These are phyloP conservation scores for Collybia mongolica DNA, from an alignment of 768 basidiomycete species.

Conservation along the genomic window DNA sequence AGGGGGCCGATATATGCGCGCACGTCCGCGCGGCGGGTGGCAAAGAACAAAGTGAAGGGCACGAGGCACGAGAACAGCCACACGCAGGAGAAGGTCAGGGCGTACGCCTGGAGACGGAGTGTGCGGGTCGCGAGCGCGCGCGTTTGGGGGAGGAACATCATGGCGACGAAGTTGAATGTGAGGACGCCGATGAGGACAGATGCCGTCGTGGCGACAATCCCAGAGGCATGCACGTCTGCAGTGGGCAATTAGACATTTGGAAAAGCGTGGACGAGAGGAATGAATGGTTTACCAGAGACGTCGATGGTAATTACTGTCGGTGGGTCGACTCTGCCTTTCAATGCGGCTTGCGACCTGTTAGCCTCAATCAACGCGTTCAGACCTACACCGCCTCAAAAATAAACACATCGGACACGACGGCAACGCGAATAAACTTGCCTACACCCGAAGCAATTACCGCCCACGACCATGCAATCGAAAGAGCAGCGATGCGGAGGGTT, in stretches of 20 bases:
- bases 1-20: slow-evolving; percentile 36
- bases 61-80: slow-evolving; percentile 39
- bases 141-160: slow-evolving; percentile 16
- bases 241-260: not conserved
- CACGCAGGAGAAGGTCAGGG: slow-evolving; percentile 38
- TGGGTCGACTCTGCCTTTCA: slow-evolving; percentile 29
- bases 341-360: slow-evolving; percentile 30
- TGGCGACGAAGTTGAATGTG: slow-evolving; percentile 20
- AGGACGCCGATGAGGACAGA: slow-evolving; percentile 31
- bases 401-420: too few relatives aligned
- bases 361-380: slow-evolving; percentile 42
- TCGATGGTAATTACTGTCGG: slow-evolving; percentile 35
- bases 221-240: slow-evolving; percentile 38
- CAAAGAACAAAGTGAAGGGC: slow-evolving; percentile 26
- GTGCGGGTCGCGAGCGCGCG: slow-evolving; percentile 20
- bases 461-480: slow-evolving; percentile 18
- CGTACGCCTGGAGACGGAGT: slow-evolving; percentile 29
- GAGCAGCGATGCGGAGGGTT: slow-evolving; percentile 9
- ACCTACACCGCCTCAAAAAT: slow-evolving; percentile 18
- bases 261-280: not conserved
- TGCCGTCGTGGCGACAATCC: slow-evolving; percentile 32
- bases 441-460: slow-evolving; percentile 18
- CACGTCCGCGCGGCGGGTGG: slow-evolving; percentile 43
- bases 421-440: slow-evolving; percentile 2
- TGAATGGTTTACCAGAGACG: slow-evolving; percentile 26